Evolutionary conservation across 2,329 filamentous ascomycete genomes (phyloP).

Genomic region (Colletotrichum sp.): DNA sequence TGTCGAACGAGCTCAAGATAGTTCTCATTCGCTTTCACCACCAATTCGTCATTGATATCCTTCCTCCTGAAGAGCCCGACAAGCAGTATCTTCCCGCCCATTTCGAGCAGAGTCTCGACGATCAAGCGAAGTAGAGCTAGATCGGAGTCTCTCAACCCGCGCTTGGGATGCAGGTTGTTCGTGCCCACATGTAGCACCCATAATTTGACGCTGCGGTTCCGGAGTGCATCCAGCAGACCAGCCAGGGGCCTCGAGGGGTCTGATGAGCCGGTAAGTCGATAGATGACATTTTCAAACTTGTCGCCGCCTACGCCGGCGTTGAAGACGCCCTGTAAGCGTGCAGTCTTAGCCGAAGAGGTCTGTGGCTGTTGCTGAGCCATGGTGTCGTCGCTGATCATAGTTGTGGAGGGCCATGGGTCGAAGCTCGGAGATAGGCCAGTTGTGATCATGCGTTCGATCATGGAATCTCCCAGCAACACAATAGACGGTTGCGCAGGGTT

Average conservation of each 20-base stretch:
- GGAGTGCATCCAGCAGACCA: background rate
- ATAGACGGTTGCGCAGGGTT: background rate
- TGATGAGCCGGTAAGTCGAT: background rate
- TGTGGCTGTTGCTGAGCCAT: background rate
- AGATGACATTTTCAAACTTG: background rate
- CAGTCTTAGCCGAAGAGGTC: too few relatives aligned
- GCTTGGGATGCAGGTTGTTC: background rate
- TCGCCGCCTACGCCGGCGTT: background rate
- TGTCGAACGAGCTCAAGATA: background rate
- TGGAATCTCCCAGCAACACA: background rate
- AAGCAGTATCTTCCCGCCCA: background rate
- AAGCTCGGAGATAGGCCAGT: background rate
- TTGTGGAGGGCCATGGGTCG: background rate
- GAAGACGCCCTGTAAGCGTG: background rate
- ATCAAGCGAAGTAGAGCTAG: background rate
- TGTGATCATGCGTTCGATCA: background rate
- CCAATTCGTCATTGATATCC: background rate
- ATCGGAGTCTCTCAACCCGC: background rate
- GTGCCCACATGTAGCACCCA: background rate
- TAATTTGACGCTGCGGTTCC: background rate
- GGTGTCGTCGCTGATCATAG: background rate
- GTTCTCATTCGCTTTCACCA: background rate
- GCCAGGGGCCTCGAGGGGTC: background rate
- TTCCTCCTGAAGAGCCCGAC: background rate
- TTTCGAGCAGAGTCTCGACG: background rate